A percentile compares a stretch with the other conserved stretches of the same genome.
These are phyloP conservation scores for Kurtzmaniella natalensis DNA, from an alignment of 1,139 yeast genomes.

Conservation along the genomic window DNA sequence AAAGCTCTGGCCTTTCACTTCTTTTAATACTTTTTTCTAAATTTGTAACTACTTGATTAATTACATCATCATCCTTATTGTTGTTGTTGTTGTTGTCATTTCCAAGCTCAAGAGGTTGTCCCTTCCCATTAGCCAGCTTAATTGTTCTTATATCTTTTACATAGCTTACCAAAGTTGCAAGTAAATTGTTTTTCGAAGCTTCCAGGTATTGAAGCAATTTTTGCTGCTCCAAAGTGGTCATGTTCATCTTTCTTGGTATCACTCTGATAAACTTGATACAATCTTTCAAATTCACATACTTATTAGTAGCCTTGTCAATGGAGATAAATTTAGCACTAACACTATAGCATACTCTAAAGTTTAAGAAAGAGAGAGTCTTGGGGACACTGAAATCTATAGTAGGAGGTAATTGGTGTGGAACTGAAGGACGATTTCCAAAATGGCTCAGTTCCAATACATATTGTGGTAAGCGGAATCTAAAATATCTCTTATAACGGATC, in stretches of 20 bases:
- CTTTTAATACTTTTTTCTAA: too few species aligned
- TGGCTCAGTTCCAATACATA: constrained; percentile 6
- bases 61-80: too few species aligned
- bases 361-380: constrained; percentile 22
- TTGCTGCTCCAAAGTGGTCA: background rate
- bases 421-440: constrained; percentile 21
- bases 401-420: constrained; percentile 37
- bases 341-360: constrained; percentile 31
- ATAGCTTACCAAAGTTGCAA: background rate
- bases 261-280: constrained; percentile 21
- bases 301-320: constrained; percentile 19
- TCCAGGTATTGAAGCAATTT: background rate
- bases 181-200: background rate
- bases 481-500: constrained; percentile 27
- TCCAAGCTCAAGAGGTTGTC: background rate
- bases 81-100: too few species aligned
- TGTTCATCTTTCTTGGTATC: constrained; percentile 13
- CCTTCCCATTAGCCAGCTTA: background rate
- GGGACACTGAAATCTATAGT: constrained; percentile 22
- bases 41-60: background rate
- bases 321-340: constrained; percentile 42
- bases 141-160: background rate
- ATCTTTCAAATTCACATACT: background rate
- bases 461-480: constrained; percentile 8
- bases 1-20: background rate